phyloP scores from a whole-genome alignment of 2,329 filamentous ascomycete species.

The Aspergillus pseudoglaucus region DNA sequence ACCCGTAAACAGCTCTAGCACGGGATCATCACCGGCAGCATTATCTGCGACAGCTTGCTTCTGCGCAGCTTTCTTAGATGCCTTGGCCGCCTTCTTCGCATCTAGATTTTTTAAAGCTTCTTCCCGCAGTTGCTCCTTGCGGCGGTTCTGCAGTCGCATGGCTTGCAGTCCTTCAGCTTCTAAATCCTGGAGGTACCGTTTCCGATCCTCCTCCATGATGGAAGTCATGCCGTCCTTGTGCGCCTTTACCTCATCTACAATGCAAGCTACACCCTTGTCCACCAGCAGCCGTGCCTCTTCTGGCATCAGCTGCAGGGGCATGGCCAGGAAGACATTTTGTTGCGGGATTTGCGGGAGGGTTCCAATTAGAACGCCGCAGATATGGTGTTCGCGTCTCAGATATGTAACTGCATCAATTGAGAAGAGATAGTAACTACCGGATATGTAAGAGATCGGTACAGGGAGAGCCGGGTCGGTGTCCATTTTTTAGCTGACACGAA shows the following conservation, averaged over 20 bases:
- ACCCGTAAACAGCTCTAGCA: conserved; percentile 20
- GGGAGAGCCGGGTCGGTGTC: conserved; percentile 43
- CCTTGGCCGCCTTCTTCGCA: conserved; percentile 26
- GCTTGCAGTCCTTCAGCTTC: conserved; percentile 50
- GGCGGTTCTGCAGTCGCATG: conserved; percentile 40
- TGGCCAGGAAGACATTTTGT: conserved; percentile 86
- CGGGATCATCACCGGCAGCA: conserved; percentile 6
- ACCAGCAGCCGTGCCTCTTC: conserved; percentile 83
- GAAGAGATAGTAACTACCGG: conserved; percentile 80
- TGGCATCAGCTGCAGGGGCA: conserved; percentile 82
- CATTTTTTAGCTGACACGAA: conserved; percentile 19
- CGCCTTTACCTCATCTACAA: conserved; percentile 70
- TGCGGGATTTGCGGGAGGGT: conserved; percentile 87
- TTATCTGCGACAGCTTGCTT: conserved; percentile 8
- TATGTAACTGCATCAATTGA: conserved; percentile 72
- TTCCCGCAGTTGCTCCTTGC: conserved; percentile 46
- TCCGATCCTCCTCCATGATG: conserved; percentile 52
- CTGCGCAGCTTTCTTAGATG: conserved; percentile 17
- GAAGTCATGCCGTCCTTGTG: conserved; percentile 61
- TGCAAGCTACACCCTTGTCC: conserved; percentile 66
- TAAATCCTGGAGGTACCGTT: conserved; percentile 54
- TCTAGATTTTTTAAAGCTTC: conserved; percentile 46
- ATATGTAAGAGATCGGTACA: conserved; percentile 74
- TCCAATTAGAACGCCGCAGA: conserved; percentile 79
- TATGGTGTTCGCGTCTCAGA: conserved; percentile 71